phyloP scores from a whole-genome alignment of 495 filamentous ascomycete genomes.

The Patellaria atrata region DNA sequence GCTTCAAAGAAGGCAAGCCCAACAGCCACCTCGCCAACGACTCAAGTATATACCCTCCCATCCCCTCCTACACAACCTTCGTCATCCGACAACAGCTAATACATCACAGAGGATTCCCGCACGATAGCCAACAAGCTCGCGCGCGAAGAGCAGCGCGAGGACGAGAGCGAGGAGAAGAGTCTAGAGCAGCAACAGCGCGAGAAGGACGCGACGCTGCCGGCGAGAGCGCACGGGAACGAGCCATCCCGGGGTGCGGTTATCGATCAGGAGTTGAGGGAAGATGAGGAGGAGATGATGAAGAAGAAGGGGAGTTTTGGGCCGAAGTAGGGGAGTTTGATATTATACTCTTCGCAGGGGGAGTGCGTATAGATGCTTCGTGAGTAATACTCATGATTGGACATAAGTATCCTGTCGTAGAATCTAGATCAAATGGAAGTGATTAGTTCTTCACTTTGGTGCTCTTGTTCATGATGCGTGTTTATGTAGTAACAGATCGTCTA shows the following conservation, averaged over 20 bases:
- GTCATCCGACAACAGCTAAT: slow-evolving; percentile 1
- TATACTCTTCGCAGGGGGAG: slow-evolving; percentile 12
- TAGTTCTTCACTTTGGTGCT: neutral
- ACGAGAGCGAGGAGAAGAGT: slow-evolving; percentile 1
- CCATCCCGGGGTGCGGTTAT: slow-evolving; percentile 32
- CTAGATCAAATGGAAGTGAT: too few species aligned
- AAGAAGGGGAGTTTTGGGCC: slow-evolving; percentile 25
- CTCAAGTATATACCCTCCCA: slow-evolving; percentile 40
- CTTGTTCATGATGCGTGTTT: too few species aligned
- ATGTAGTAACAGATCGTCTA: too few species aligned
- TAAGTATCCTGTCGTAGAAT: too few species aligned
- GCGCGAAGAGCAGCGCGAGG: slow-evolving; percentile 40
- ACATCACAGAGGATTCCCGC: slow-evolving; percentile 52
- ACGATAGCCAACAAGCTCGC: slow-evolving; percentile 66
- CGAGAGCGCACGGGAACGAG: slow-evolving; percentile 29
- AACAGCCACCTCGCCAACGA: slow-evolving; percentile 55
- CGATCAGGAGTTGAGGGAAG: slow-evolving; percentile 29
- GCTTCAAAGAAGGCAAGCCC: slow-evolving; percentile 53
- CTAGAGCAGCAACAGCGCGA: slow-evolving; percentile 38
- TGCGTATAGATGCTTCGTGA: neutral
- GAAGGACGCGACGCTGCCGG: slow-evolving; percentile 19
- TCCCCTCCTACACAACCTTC: slow-evolving; percentile 1
- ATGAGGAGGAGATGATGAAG: slow-evolving; percentile 29
- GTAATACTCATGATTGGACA: neutral
- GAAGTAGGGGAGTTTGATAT: neutral